Evolutionary conservation across 495 filamentous ascomycete genomes (phyloP), one percentile per base, ranked within the genome.

Genomic region (Penicillium canariense): DNA sequence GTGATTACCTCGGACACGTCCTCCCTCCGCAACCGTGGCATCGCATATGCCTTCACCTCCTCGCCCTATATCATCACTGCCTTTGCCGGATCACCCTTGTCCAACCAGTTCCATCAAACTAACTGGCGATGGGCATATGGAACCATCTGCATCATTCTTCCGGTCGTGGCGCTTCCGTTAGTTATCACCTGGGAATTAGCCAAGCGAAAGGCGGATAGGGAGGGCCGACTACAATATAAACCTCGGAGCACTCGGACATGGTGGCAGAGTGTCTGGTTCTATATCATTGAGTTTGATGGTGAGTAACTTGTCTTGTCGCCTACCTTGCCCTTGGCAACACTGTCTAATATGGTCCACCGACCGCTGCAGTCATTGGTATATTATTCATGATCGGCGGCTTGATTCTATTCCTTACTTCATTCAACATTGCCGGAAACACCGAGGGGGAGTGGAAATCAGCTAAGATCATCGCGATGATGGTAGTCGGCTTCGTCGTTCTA

Each of bases 1-100:
- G 70, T 86, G 39, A 80, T 89, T 65, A 77, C 82, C 23, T 80
- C 86, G 50, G 86, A 88, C 58, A 81, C 78, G 0, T 81, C 85
- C 0, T 68, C 66, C 4, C 65, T 88, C 30, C 75, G 74, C 28
- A 83, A 86, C 66, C 75, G 86, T 74, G 77, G 70, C 7, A 52
- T 88, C 15, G 78, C 82, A 54, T 80, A 79, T 50, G 86, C 80
- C 3, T 84, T 82, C 52, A 70, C 75, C 27, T 73, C 72, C 2
- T 84, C 84, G 3, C 86, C 86, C 0, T 61, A 50, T 26, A 67
- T 73, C 10, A 71, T 71, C 50, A 86, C 84, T 11, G 68, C 67
- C 0, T 76, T 70, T 36, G 56, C 62, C 1, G 69, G 70, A 3
- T 58, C 63, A 0, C 59, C 60, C 9, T 47, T 63, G 5, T 62